Base-by-base conservation (phyloP, 352 stramenopile genomes). In the Phytophthora podocarpi region DNA sequence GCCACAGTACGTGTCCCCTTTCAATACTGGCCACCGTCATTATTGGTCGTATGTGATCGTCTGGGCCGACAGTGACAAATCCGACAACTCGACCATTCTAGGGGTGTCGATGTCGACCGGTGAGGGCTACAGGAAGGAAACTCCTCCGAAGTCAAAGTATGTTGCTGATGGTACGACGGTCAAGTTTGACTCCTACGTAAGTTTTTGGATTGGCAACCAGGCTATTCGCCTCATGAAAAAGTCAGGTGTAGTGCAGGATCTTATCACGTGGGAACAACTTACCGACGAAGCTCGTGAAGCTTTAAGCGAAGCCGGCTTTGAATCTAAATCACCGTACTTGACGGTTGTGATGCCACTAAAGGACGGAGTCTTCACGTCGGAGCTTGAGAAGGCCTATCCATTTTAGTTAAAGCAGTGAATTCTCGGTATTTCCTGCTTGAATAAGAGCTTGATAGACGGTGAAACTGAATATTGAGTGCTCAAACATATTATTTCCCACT, bases 201-300 rank as follows among this genome's bases (percentile, higher is more conserved):
- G 21, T 21, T 46, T 40, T n/a, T 58, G 30, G 28, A 21, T 35
- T 6, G 31, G 23, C 46, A 63, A 48, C 13, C 40, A 59, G 3
- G 36, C n/a, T 20, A 40, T 72, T 1, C 34, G 46, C 27, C 50
- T 62, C 11, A 73, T 53, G 10, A 55, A 40, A 16, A 45, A 28
- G 10, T 15, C 12, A 2, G 64, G 59, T 30, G 65, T 63, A 7
- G 23, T 26, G 0, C 57, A 65, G 11, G 47, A 49, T 16, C 57
- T 66, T 1, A 60, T 66, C 35, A 58, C 32, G 5, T 55, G 57
- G 48, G 40, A 66, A 27, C 57, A 66, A 15, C 40, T 66, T 1
- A 59, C 58, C 1, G 40, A 50, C 4, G 31, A 50, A 18, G 48
- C 48, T 2, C 48, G 40, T 15, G 20, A 20, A 11, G 30, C 27